These are phyloP conservation scores for Coniosporium tulheliwenetii DNA, from an alignment of 2,329 filamentous ascomycete species.

Conservation along the genomic window DNA sequence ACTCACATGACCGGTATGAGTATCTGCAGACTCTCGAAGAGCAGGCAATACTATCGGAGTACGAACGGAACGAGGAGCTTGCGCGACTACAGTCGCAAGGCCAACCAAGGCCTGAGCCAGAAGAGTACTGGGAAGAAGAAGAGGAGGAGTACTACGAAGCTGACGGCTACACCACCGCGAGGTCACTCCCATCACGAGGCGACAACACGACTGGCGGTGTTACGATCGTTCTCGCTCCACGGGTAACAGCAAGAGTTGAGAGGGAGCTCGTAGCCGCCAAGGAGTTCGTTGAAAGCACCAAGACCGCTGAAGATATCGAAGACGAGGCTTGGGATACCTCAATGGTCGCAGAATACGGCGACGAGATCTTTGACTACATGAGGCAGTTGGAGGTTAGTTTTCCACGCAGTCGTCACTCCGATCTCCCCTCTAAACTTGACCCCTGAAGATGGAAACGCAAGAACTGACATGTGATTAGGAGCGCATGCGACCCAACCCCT, in stretches of 20 bases:
- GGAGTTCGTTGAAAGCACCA: slow-evolving; percentile 48
- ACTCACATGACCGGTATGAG: slow-evolving; percentile 5
- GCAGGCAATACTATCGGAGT: slow-evolving; percentile 18
- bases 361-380: slow-evolving; percentile 94
- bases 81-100: slow-evolving; percentile 9
- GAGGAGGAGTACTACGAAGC: slow-evolving; percentile 62
- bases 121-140: slow-evolving; percentile 59
- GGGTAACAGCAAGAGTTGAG: slow-evolving; percentile 50
- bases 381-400: slow-evolving; percentile 60
- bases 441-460: background rate
- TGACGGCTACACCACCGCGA: slow-evolving; percentile 59
- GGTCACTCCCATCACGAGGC: slow-evolving; percentile 59
- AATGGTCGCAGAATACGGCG: slow-evolving; percentile 94
- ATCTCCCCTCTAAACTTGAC: background rate
- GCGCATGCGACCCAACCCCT: slow-evolving; percentile 69
- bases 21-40: slow-evolving; percentile 22
- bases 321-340: slow-evolving; percentile 88
- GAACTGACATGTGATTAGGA: slow-evolving; percentile 29
- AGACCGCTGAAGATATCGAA: slow-evolving; percentile 59
- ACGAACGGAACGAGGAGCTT: slow-evolving; percentile 19
- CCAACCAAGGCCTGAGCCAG: slow-evolving; percentile 29
- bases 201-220: slow-evolving; percentile 56
- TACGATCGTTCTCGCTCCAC: slow-evolving; percentile 56
- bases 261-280: slow-evolving; percentile 58
- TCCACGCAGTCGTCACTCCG: background rate